Evolutionary conservation across 2,329 filamentous ascomycete species (phyloP).

Genomic region (Pyrenophora tritici-repentis): DNA sequence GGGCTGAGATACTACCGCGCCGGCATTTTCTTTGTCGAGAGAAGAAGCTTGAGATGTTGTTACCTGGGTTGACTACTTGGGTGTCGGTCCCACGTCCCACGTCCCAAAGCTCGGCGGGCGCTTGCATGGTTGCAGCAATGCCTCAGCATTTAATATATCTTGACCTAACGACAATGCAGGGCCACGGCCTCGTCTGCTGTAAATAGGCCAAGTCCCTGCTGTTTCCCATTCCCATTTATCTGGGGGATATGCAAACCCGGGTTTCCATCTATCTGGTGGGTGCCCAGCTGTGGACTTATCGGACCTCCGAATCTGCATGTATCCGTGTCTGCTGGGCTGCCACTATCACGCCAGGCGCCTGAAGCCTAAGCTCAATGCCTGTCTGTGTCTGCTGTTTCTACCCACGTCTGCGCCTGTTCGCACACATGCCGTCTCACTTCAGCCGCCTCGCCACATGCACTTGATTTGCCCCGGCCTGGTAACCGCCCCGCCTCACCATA

Average conservation of each 20-base stretch:
- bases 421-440: slow-evolving; percentile 16
- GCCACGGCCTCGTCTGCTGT: neutral
- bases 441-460: slow-evolving; percentile 4
- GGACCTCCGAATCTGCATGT: neutral
- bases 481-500: slow-evolving; percentile 11
- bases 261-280: neutral
- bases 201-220: slow-evolving; percentile 6
- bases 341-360: slow-evolving; percentile 7
- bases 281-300: neutral
- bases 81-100: neutral
- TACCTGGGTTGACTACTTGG: too few species aligned
- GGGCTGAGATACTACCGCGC: too few species aligned
- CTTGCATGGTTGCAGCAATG: slow-evolving; percentile 4
- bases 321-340: too few species aligned
- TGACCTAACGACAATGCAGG: neutral
- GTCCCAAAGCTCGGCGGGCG: slow-evolving; percentile 2
- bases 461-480: slow-evolving; percentile 6
- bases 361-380: neutral
- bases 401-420: slow-evolving; percentile 8
- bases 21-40: too few species aligned
- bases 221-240: slow-evolving; percentile 11
- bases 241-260: neutral
- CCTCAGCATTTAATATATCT: neutral
- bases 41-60: too few species aligned
- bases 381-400: neutral